Conservation (phyloP, 164 flowering plant genomes). For the Platanus orientalis region DNA sequence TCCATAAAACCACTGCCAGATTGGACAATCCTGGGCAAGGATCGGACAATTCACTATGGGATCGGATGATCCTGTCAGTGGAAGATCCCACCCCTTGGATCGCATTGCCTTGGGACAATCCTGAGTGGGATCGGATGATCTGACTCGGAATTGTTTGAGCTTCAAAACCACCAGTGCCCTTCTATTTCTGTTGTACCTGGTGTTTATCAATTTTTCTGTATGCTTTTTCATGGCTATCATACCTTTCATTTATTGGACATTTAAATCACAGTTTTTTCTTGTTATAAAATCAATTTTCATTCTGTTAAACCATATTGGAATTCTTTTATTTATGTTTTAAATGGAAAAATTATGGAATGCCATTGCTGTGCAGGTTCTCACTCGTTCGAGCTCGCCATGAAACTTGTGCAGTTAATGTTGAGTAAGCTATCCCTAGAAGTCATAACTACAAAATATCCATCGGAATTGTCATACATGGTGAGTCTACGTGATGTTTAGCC, state of each 20-base stretch:
- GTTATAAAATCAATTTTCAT: neutral
- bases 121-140: no score
- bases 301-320: neutral
- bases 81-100: no score
- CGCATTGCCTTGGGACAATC: no score
- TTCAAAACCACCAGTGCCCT: no score
- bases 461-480: constrained; percentile 57
- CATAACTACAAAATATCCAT: constrained; percentile 29
- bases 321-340: neutral
- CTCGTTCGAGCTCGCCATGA: constrained; percentile 51
- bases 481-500: constrained; percentile 16
- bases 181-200: neutral
- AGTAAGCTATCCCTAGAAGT: constrained; percentile 47
- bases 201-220: neutral
- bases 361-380: constrained; percentile 56
- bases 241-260: neutral
- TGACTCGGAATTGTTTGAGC: no score
- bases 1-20: no score
- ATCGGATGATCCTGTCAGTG: no score
- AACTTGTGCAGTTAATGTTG: constrained; percentile 52
- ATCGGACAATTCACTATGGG: no score
- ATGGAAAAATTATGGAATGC: neutral
- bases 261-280: neutral
- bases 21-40: no score
- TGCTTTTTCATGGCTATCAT: neutral